These are phyloP conservation scores for Aspergillus aculeatus DNA, from an alignment of 2,329 filamentous ascomycete species.

Conservation along the genomic window DNA sequence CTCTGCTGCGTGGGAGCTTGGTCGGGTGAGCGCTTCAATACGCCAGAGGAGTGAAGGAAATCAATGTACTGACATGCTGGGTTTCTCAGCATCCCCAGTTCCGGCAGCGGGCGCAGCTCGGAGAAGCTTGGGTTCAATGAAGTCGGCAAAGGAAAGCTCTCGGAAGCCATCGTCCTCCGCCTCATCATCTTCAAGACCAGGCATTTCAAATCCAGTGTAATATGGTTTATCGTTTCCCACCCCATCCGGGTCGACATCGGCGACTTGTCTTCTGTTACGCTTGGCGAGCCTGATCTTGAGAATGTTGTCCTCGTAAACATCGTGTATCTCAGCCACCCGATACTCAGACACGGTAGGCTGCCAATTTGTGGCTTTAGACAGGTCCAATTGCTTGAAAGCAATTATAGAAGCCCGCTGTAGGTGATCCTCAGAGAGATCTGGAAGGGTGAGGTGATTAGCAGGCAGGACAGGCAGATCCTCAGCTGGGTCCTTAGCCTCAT, in stretches of 20 bases:
- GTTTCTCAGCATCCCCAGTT: conserved; percentile 29
- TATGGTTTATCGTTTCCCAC: conserved; percentile 67
- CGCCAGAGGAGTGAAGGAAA: conserved; percentile 20
- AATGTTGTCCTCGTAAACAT: conserved; percentile 52
- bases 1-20: conserved; percentile 30
- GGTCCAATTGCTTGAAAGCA: conserved; percentile 48
- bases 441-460: conserved; percentile 64
- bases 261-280: conserved; percentile 59
- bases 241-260: conserved; percentile 50
- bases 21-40: conserved; percentile 29
- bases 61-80: conserved; percentile 42
- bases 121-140: conserved; percentile 68
- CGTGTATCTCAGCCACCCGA: conserved; percentile 65
- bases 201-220: conserved; percentile 76
- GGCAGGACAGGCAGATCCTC: conserved; percentile 51
- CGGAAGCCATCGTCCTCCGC: conserved; percentile 60
- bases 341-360: conserved; percentile 52
- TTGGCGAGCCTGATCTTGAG: conserved; percentile 66
- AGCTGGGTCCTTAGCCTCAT: conserved; percentile 40
- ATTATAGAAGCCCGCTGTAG: conserved; percentile 41
- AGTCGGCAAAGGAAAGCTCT: conserved; percentile 59
- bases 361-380: conserved; percentile 49
- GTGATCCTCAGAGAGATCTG: conserved; percentile 41
- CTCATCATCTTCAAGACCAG: conserved; percentile 56
- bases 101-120: conserved; percentile 40